Conservation (phyloP, 148 eudicot genomes). For the Persicaria maculosa region DNA sequence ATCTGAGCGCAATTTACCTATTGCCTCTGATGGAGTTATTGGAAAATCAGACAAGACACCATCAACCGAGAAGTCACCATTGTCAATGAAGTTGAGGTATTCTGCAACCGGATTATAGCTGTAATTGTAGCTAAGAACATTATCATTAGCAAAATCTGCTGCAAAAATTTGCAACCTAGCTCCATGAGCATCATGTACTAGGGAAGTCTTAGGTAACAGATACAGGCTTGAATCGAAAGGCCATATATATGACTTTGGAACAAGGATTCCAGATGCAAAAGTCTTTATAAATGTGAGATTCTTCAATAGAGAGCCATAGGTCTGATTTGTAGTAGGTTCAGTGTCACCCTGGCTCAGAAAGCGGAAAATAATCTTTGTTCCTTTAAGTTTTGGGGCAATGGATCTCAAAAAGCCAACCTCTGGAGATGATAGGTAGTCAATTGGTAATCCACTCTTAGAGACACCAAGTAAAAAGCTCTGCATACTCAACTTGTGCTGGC, state of each 20-base stretch:
- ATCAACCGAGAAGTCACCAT: slow-evolving; percentile 76
- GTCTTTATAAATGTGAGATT: slow-evolving; percentile 68
- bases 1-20: slow-evolving; percentile 33
- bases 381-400: slow-evolving; percentile 36
- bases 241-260: slow-evolving; percentile 90
- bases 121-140: slow-evolving; percentile 53
- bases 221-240: slow-evolving; percentile 47
- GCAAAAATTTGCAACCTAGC: slow-evolving; percentile 69
- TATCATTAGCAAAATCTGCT: slow-evolving; percentile 72
- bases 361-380: slow-evolving; percentile 62
- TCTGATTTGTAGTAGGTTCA: slow-evolving; percentile 74
- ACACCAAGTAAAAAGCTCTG: slow-evolving; percentile 47
- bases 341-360: slow-evolving; percentile 39
- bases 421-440: slow-evolving; percentile 74
- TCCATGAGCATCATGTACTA: slow-evolving; percentile 81
- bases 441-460: slow-evolving; percentile 30
- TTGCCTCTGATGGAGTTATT: slow-evolving; percentile 65
- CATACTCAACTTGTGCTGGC: slow-evolving; percentile 64
- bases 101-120: slow-evolving; percentile 80
- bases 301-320: slow-evolving; percentile 56
- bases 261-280: slow-evolving; percentile 86
- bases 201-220: slow-evolving; percentile 49
- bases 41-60: slow-evolving; percentile 88
- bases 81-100: slow-evolving; percentile 59
- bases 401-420: slow-evolving; percentile 69